phyloP scores from a whole-genome alignment of 2,329 filamentous ascomycete genomes.

The Rhytidhysteron rufulum region DNA sequence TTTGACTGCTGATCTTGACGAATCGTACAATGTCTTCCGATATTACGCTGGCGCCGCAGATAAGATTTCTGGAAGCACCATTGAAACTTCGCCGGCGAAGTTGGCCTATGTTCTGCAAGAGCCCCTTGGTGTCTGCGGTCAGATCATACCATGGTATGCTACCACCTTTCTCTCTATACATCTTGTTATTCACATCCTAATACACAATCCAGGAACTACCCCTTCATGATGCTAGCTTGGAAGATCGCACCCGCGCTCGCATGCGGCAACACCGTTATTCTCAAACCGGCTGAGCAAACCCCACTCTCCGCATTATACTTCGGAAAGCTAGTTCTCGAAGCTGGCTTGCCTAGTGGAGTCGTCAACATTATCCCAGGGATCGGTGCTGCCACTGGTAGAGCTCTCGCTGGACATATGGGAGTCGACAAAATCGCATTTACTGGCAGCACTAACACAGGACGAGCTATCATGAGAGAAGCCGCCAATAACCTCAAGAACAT shows the following conservation, averaged over 20 bases:
- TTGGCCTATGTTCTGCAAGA: conserved; percentile 74
- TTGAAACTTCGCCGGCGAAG: conserved; percentile 66
- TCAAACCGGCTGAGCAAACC: conserved; percentile 58
- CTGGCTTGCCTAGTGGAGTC: conserved; percentile 74
- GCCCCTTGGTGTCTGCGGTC: conserved; percentile 72
- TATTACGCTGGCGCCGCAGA: conserved; percentile 80
- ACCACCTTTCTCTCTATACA: not conserved
- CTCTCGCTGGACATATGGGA: conserved; percentile 62
- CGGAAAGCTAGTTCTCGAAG: conserved; percentile 64
- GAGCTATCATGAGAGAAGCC: conserved; percentile 72
- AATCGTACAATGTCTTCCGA: conserved; percentile 57
- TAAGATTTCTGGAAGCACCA: conserved; percentile 73
- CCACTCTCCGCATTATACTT: conserved; percentile 57
- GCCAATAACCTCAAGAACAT: conserved; percentile 62
- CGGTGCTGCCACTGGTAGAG: conserved; percentile 64
- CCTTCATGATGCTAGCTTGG: conserved; percentile 71
- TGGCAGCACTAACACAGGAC: conserved; percentile 68
- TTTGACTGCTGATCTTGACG: conserved; percentile 60
- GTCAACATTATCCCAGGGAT: conserved; percentile 72
- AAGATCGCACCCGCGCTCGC: conserved; percentile 67
- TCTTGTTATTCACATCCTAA: not conserved
- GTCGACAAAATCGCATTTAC: conserved; percentile 79
- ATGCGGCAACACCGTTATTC: conserved; percentile 54
- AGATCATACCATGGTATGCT: conserved; percentile 60
- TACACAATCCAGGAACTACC: conserved; percentile 64